Evolutionary conservation across 2,329 filamentous ascomycete species (phyloP).

Genomic region (Colletotrichum sp.): DNA sequence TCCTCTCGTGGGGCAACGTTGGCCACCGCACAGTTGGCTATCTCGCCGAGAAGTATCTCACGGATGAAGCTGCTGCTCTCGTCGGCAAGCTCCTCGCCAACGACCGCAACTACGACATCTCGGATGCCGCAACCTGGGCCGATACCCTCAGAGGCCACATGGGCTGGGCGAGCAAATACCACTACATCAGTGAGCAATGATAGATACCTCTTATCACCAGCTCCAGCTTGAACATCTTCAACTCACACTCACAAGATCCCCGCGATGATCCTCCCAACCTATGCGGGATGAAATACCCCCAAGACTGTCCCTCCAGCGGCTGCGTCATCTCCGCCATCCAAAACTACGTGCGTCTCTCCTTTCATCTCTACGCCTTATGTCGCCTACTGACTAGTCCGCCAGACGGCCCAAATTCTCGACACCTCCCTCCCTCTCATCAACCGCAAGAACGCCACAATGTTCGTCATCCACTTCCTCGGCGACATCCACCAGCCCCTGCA

Average conservation of each 20-base stretch:
- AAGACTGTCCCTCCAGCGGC: constrained; percentile 20
- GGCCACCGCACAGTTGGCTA: constrained; percentile 23
- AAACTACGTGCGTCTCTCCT: constrained; percentile 7
- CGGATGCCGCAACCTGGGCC: constrained; percentile 21
- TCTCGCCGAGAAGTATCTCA: constrained; percentile 20
- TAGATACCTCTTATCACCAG: not conserved
- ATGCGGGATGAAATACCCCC: constrained; percentile 20
- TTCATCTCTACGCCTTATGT: not conserved
- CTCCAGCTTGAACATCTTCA: not conserved
- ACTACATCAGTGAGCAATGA: constrained; percentile 18
- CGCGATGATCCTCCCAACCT: constrained; percentile 18
- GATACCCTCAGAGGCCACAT: constrained; percentile 20
- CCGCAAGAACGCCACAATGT: constrained; percentile 23
- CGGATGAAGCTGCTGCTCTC: constrained; percentile 9
- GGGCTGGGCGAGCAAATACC: constrained; percentile 22
- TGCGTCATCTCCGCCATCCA: constrained; percentile 21
- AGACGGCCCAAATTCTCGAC: constrained; percentile 19
- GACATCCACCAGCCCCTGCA: constrained; percentile 23
- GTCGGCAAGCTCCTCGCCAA: constrained; percentile 20
- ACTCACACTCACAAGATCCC: not conserved
- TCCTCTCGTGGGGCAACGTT: constrained; percentile 15
- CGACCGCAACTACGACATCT: constrained; percentile 21
- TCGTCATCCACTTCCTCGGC: constrained; percentile 23
- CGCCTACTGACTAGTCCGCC: not conserved
- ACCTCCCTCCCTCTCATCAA: constrained; percentile 30